A percentile compares a stretch with the other conserved stretches of the same genome.
phyloP scores from a whole-genome alignment of 805 yeast genomes.

The Pichia nakasei region DNA sequence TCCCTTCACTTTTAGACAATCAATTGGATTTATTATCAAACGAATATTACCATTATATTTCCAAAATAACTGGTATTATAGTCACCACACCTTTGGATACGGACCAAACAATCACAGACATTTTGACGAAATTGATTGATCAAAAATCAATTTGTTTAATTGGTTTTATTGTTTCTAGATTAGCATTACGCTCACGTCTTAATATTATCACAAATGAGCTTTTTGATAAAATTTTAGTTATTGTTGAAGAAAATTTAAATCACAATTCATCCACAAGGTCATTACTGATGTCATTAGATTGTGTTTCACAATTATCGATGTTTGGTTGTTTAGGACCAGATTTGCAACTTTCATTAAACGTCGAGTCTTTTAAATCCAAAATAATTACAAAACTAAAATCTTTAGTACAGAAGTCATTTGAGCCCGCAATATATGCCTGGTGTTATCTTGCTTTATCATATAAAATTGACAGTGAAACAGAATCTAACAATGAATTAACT shows the following conservation, averaged over 20 bases:
- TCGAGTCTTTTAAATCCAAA: constrained; percentile 15
- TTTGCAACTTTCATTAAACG: constrained; percentile 11
- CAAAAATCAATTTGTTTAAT: constrained; percentile 22
- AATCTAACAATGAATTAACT: constrained; percentile 6
- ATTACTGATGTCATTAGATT: constrained; percentile 26
- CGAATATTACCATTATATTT: constrained; percentile 16
- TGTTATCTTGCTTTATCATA: constrained; percentile 42
- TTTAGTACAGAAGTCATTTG: constrained; percentile 42
- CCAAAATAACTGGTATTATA: constrained; percentile 23
- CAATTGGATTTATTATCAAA: constrained; percentile 17
- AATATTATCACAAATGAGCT: constrained; percentile 10
- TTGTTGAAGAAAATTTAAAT: constrained; percentile 19
- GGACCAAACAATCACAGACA: constrained; percentile 7
- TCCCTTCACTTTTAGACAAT: constrained; percentile 11
- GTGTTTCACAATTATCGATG: constrained; percentile 34
- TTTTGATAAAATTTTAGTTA: constrained; percentile 9
- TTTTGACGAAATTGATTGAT: constrained; percentile 8
- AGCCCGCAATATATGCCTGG: constrained; percentile 46
- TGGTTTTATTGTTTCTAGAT: constrained; percentile 41
- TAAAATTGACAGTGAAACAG: background rate
- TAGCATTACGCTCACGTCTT: constrained; percentile 28
- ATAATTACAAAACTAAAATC: constrained; percentile 27
- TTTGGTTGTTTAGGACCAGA: constrained; percentile 39
- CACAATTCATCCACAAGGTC: constrained; percentile 13
- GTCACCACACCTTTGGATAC: constrained; percentile 29